Evolutionary conservation across 768 basidiomycete species (phyloP).

Genomic region (Lactarius akahatsu): DNA sequence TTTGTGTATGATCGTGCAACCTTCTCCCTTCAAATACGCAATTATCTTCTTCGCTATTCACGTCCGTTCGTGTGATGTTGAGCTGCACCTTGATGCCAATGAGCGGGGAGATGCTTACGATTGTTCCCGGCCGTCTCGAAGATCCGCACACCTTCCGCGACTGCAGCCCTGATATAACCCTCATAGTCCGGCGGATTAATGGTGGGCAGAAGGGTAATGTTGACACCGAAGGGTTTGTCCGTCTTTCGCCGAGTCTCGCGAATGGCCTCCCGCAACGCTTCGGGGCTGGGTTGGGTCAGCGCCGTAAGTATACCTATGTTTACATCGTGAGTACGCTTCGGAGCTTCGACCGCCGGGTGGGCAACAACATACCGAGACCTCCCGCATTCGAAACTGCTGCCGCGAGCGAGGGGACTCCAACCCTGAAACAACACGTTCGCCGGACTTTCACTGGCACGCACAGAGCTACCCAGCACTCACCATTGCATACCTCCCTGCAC

Average conservation of each 20-base stretch:
- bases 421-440: slow-evolving; percentile 47
- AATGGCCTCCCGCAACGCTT: slow-evolving; percentile 77
- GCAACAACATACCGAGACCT: slow-evolving; percentile 57
- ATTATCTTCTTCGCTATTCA: slow-evolving; percentile 72
- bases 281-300: slow-evolving; percentile 83
- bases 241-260: slow-evolving; percentile 70
- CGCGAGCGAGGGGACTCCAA: slow-evolving; percentile 71
- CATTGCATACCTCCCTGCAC: slow-evolving; percentile 94
- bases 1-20: slow-evolving; percentile 84
- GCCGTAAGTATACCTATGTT: slow-evolving; percentile 74
- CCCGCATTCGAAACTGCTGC: slow-evolving; percentile 83
- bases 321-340: background rate
- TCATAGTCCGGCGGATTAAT: slow-evolving; percentile 92
- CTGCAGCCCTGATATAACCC: slow-evolving; percentile 75
- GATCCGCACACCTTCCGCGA: slow-evolving; percentile 84
- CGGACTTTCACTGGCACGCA: background rate
- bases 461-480: slow-evolving; percentile 39
- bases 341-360: background rate
- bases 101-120: slow-evolving; percentile 48
- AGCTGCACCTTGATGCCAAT: background rate
- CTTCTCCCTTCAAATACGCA: slow-evolving; percentile 74
- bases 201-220: slow-evolving; percentile 82
- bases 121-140: slow-evolving; percentile 95
- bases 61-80: background rate
- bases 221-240: slow-evolving; percentile 78